These are phyloP conservation scores for Boletus sensibilis DNA, from an alignment of 768 basidiomycete genomes.

Conservation along the genomic window DNA sequence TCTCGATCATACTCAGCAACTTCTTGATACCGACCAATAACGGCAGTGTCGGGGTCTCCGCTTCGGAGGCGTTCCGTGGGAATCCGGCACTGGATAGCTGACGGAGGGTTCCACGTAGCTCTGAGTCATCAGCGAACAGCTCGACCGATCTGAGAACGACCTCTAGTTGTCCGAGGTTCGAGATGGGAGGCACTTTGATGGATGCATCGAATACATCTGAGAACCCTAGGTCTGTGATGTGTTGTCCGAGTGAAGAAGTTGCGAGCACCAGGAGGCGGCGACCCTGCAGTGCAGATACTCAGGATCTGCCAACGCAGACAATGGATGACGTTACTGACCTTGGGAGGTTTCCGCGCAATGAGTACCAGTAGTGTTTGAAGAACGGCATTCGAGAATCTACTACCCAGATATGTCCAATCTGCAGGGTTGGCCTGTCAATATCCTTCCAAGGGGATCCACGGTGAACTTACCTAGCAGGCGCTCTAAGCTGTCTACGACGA, in stretches of 20 bases:
- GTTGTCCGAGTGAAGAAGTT: slow-evolving; percentile 84
- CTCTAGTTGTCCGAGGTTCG: slow-evolving; percentile 67
- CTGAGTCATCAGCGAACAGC: slow-evolving; percentile 59
- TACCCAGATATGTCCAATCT: slow-evolving; percentile 98
- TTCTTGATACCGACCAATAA: slow-evolving; percentile 93
- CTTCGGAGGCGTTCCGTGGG: slow-evolving; percentile 36
- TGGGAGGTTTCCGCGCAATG: slow-evolving; percentile 86
- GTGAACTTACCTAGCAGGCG: slow-evolving; percentile 73
- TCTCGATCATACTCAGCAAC: slow-evolving; percentile 86
- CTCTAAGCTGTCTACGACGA: slow-evolving; percentile 95
- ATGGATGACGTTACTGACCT: slow-evolving; percentile 48
- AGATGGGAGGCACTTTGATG: slow-evolving; percentile 80
- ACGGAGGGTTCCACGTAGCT: slow-evolving; percentile 55
- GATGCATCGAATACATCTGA: slow-evolving; percentile 88
- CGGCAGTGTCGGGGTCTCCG: slow-evolving; percentile 44
- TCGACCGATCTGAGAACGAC: slow-evolving; percentile 75
- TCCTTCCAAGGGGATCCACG: neutral
- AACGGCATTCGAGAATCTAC: slow-evolving; percentile 93
- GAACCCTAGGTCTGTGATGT: slow-evolving; percentile 86
- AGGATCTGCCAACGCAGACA: neutral
- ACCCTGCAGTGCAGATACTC: slow-evolving; percentile 49
- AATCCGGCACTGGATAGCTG: slow-evolving; percentile 79
- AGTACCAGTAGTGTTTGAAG: slow-evolving; percentile 89
- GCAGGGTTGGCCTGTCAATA: slow-evolving; percentile 4
- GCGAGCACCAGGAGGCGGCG: slow-evolving; percentile 90